These are phyloP conservation scores for peach (Prunus persica) DNA, from an alignment of 306 rosid species.

Conservation along the genomic window Prunus_persica_NCBIv2 NC_034012.1:11994501-11995000, in stretches of 20 bases:
- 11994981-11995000: slow-evolving; percentile 48
- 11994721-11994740: not conserved
- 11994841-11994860: slow-evolving; percentile 70
- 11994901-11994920: slow-evolving; percentile 88
- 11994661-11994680: slow-evolving; percentile 26
- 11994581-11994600: slow-evolving; percentile 56
- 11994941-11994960: slow-evolving; percentile 61
- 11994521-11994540: slow-evolving; percentile 86
- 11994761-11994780: not conserved
- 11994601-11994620: slow-evolving; percentile 70
- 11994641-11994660: slow-evolving; percentile 3
- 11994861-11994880: slow-evolving; percentile 57
- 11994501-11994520: slow-evolving; percentile 88
- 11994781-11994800: not conserved
- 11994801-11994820: slow-evolving; percentile 78
- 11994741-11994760: not conserved
- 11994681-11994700: not conserved
- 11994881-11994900: slow-evolving; percentile 58
- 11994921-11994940: slow-evolving; percentile 68
- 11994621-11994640: slow-evolving; percentile 33
- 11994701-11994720: not conserved
- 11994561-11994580: slow-evolving; percentile 74
- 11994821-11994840: slow-evolving; percentile 46
- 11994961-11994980: slow-evolving; percentile 75
- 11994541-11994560: slow-evolving; percentile 85